These are phyloP conservation scores for Botrytis deweyae DNA, from an alignment of 2,329 filamentous ascomycete genomes.

Conservation along the genomic window DNA sequence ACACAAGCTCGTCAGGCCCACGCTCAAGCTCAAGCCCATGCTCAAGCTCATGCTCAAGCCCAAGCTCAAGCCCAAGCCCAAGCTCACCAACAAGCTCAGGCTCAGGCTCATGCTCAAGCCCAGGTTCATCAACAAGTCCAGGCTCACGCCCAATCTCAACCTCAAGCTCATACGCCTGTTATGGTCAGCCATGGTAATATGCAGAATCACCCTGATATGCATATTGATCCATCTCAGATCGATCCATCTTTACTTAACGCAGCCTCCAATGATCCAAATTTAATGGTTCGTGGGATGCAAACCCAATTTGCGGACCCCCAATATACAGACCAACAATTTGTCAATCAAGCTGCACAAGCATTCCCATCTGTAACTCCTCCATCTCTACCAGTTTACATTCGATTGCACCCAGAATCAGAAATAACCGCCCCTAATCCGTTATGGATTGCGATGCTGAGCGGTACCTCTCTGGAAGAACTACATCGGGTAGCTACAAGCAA, in stretches of 20 bases:
- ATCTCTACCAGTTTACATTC: conserved; percentile 64
- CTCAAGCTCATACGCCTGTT: conserved; percentile 28
- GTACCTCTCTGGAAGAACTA: conserved; percentile 58
- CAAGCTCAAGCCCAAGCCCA: conserved; percentile 32
- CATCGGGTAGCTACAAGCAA: conserved; percentile 60
- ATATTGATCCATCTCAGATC: conserved; percentile 65
- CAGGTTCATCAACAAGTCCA: conserved; percentile 30
- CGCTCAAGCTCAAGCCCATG: conserved; percentile 29
- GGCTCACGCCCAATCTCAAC: conserved; percentile 14
- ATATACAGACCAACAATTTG: conserved; percentile 38
- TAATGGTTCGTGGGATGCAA: conserved; percentile 39
- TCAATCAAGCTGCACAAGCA: conserved; percentile 44
- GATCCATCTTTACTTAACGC: conserved; percentile 62
- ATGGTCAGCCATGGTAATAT: conserved; percentile 49
- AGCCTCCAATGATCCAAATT: conserved; percentile 42
- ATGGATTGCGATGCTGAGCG: conserved; percentile 65
- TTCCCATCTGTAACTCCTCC: conserved; percentile 36
- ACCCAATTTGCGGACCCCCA: conserved; percentile 36
- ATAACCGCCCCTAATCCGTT: conserved; percentile 51
- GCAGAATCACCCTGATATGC: conserved; percentile 57
- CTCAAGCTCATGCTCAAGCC: conserved; percentile 27
- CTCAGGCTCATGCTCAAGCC: conserved; percentile 28
- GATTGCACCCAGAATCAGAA: conserved; percentile 64
- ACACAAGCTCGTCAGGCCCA: conserved; percentile 27
- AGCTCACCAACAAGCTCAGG: conserved; percentile 23